phyloP scores from a whole-genome alignment of 768 basidiomycete genomes.

The Lactarius pseudohatsudake region DNA sequence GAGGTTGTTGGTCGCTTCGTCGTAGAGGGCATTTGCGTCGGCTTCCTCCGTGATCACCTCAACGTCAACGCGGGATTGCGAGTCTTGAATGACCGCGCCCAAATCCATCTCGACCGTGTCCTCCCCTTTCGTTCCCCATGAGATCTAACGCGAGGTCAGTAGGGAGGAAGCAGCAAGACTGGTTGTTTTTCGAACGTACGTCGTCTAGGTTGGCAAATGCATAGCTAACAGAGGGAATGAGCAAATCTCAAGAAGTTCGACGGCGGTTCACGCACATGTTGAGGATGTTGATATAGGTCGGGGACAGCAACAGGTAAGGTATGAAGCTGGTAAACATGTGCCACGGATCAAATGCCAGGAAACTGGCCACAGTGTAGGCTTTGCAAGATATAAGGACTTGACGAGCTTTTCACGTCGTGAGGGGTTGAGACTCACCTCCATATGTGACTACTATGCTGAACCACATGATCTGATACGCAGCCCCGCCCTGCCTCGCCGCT shows the following conservation, averaged over 20 bases:
- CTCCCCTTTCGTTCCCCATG: constrained; percentile 97
- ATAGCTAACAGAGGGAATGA: constrained; percentile 50
- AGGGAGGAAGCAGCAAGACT: constrained; percentile 22
- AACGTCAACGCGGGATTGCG: constrained; percentile 80
- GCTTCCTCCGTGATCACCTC: constrained; percentile 80
- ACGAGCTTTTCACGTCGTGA: background rate
- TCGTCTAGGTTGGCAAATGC: constrained; percentile 87
- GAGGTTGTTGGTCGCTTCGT: constrained; percentile 78
- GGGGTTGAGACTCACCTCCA: constrained; percentile 50
- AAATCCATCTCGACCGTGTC: constrained; percentile 70
- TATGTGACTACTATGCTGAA: constrained; percentile 86
- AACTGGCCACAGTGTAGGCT: constrained; percentile 75
- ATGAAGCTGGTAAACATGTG: constrained; percentile 91
- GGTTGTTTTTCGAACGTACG: constrained; percentile 42
- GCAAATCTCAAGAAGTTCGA: background rate
- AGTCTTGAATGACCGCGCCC: constrained; percentile 80
- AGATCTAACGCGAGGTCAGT: constrained; percentile 50
- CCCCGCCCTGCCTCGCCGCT: constrained; percentile 64
- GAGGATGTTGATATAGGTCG: constrained; percentile 74
- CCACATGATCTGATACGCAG: constrained; percentile 71
- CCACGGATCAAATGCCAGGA: constrained; percentile 93
- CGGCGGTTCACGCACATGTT: constrained; percentile 56
- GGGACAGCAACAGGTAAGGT: constrained; percentile 85
- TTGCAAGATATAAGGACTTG: background rate
- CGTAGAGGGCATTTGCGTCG: constrained; percentile 81